Base-by-base conservation (phyloP, 305 asterid genomes). In the Petunia hybrid region DNA sequence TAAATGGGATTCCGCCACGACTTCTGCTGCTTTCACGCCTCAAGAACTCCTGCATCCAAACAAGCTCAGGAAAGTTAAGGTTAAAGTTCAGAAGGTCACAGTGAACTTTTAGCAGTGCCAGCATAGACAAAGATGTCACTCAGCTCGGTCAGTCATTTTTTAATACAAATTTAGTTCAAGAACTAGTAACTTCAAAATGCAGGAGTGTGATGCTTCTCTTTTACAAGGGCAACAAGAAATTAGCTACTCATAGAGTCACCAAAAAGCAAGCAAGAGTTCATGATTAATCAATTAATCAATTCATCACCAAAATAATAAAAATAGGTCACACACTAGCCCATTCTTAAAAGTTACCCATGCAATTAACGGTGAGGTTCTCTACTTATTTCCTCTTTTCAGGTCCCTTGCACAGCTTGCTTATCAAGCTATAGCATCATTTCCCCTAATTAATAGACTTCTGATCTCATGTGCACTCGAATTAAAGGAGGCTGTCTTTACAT, bases 1-100 rank as follows among this genome's bases (percentile, higher is more conserved):
- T 85, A 83, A 92, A 83, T 3, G 98, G 93, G 78, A 93, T 81
- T 42, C 97, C 97, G 31, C 93, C 92, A 13, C 85, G 80, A 85
- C 79, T 88, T 85, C 75, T 89, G 88, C 77, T 90, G 76, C 87
- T 83, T 78, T 88, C 91, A 8, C 91, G 97, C 91, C 90, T 90
- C 93, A 95, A 85, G 14, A 91, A 79, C 67, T 95, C 99, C 99
- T 95, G 89, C 81, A 82, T 7, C 69, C 78, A 69, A 79, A 61
- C 66, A 82, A 74, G 46, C 48, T 71, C 71, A 65, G 46, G 46
- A 76, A 80, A 76, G 70, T 71, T 69, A 71, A 75, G 62, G 74
- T 59, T 6, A 73, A 51, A 6, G 1, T 73, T 53, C 46, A 36
- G 12, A 48, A 31, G 61, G 46, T 36, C 42, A 73, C 13, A 51